Conservation (phyloP, 345 rosid genomes). For the Microcos paniculata region DNA sequence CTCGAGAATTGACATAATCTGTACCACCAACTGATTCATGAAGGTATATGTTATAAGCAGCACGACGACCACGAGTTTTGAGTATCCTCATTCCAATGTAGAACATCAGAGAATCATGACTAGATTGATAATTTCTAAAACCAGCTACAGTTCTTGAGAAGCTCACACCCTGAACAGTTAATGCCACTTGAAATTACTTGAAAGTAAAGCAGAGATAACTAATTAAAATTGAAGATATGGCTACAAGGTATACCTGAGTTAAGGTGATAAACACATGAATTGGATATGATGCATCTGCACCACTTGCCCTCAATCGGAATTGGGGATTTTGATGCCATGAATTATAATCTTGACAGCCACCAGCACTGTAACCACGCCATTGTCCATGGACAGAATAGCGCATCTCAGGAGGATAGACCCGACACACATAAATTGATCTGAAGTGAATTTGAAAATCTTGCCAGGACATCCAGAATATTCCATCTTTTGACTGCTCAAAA, state of each 20-base stretch:
- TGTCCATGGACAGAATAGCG: slow-evolving; percentile 94
- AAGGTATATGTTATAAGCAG: slow-evolving; percentile 89
- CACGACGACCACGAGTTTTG: slow-evolving; percentile 95
- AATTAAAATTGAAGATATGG: neutral
- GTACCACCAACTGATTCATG: slow-evolving; percentile 99
- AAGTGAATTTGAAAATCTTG: slow-evolving; percentile 99
- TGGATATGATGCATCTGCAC: slow-evolving; percentile 85
- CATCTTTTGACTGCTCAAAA: slow-evolving; percentile 89
- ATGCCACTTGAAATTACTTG: neutral
- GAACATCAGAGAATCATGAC: slow-evolving; percentile 91
- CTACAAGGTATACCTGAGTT: slow-evolving; percentile 69
- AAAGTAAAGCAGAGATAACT: neutral
- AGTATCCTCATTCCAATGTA: slow-evolving; percentile 98
- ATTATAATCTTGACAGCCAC: slow-evolving; percentile 98
- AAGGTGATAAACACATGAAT: slow-evolving; percentile 93
- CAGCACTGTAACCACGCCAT: slow-evolving; percentile 97
- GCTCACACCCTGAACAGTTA: slow-evolving; percentile 76
- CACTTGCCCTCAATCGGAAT: slow-evolving; percentile 85
- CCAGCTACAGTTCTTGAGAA: slow-evolving; percentile 97
- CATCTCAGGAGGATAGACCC: slow-evolving; percentile 97
- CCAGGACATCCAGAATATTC: slow-evolving; percentile 99
- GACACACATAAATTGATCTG: slow-evolving; percentile 97
- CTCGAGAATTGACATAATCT: slow-evolving; percentile 99
- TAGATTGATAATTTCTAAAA: slow-evolving; percentile 89
- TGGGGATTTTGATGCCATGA: slow-evolving; percentile 99